Evolutionary conservation across 257 asterid species (phyloP), one percentile per base, ranked within the genome.

Genomic region (Rehmannia glutinosa): DNA sequence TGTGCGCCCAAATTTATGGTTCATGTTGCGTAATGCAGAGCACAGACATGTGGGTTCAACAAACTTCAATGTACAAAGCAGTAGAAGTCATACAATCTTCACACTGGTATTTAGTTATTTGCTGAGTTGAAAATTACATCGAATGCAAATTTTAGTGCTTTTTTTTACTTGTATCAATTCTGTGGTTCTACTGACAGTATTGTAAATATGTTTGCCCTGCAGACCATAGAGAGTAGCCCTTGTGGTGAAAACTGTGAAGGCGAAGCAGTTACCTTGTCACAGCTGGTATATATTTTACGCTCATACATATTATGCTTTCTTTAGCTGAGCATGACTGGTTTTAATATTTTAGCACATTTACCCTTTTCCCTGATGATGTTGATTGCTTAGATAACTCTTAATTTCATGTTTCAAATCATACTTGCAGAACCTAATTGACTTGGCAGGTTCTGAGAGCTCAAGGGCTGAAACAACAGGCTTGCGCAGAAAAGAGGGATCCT

Each of bases 21-120:
- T 66, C 56, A 17, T 63, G 52, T 81, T 77, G 53, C 60, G 74
- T 72, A 24, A 55, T 78, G 82, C 90, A 94, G 99, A 94, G 86
- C 99, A 94, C 77, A 84, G 99, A 79, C 99, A 94, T 64, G 97
- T 94, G 71, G 99, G 99, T 70, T 94, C 99, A n/a, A 94, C 99
- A 32, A 88, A 88, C 80, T 94, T 94, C 90, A 94, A 94, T 83
- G 63, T 91, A 74, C 99, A 81, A 64, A 94, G 99, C 88, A 94
- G 99, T 86, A 88, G 99, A 86, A 94, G 99, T 78, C 99, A 94
- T 80, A 94, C 99, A 75, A 94, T 94, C 82, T 94, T 94, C 84
- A 91, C 98, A 0, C 85, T 94, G 99, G 99, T 94, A 87, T 52
- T 38, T 41, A 52, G 43, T 61, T 72, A 46, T 32, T 69, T 66